Evolutionary conservation across 768 basidiomycete genomes (phyloP).

Genomic region (Pleurotus cornucopiae): DNA sequence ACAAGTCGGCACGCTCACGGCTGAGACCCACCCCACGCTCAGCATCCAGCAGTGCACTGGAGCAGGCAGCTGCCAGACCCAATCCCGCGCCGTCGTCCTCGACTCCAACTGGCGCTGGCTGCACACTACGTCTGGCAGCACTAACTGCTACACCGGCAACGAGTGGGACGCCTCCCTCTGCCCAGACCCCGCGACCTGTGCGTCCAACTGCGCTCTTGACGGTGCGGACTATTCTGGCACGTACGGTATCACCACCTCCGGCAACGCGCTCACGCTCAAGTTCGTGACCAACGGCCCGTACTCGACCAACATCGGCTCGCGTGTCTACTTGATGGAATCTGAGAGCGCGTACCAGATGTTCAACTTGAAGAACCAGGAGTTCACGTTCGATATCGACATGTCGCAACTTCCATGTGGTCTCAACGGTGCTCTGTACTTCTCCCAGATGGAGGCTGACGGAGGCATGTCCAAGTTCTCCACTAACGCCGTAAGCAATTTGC

Average conservation of each 20-base stretch:
- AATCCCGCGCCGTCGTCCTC: conserved; percentile 27
- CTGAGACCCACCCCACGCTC: conserved; percentile 40
- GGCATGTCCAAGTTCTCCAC: conserved; percentile 31
- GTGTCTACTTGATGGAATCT: conserved; percentile 30
- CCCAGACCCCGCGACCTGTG: conserved; percentile 34
- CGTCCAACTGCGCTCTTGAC: conserved; percentile 24
- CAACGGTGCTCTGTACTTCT: conserved; percentile 45
- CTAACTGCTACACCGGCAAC: conserved; percentile 35
- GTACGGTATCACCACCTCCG: conserved; percentile 34
- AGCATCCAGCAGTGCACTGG: conserved; percentile 32
- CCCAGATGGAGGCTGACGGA: conserved; percentile 41
- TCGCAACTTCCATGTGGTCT: conserved; percentile 43
- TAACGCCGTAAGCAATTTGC: conserved; percentile 24
- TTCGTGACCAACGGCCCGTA: conserved; percentile 26
- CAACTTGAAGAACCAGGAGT: conserved; percentile 39
- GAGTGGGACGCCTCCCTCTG: conserved; percentile 36
- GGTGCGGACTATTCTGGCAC: conserved; percentile 32
- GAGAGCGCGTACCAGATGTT: conserved; percentile 31
- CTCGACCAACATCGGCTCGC: conserved; percentile 8
- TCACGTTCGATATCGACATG: conserved; percentile 46
- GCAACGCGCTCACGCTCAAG: conserved; percentile 32
- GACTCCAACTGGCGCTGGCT: conserved; percentile 44
- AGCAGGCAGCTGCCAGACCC: conserved; percentile 26
- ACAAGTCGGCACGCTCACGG: conserved; percentile 35
- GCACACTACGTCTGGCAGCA: conserved; percentile 20